Percentiles rank a stretch among this genome's conserved stretches.
Evolutionary conservation across 768 basidiomycete species (phyloP).

Genomic region (Tulasnella sp.): DNA sequence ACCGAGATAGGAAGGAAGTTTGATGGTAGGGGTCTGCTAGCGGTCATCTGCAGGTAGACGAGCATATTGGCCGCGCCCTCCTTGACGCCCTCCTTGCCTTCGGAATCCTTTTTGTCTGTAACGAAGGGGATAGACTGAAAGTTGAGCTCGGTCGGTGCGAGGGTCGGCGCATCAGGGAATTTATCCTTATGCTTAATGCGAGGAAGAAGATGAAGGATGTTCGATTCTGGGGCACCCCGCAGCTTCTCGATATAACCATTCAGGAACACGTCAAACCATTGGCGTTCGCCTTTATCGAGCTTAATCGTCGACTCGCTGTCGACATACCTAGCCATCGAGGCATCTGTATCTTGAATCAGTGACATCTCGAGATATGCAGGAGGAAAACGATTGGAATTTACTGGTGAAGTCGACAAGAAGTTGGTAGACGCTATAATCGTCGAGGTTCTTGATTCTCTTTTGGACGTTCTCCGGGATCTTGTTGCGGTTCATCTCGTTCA

Average conservation of each 20-base stretch:
- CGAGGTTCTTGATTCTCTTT: background rate
- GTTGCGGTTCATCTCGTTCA: background rate
- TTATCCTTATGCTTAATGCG: background rate
- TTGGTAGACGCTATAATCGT: background rate
- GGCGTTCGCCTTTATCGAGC: background rate
- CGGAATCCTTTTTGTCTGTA: background rate
- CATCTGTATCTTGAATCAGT: background rate
- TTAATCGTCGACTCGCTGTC: background rate
- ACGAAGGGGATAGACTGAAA: background rate
- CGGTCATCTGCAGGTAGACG: background rate
- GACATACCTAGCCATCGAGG: background rate
- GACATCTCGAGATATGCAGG: background rate
- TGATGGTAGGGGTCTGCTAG: background rate
- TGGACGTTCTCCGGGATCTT: background rate
- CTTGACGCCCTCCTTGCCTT: background rate
- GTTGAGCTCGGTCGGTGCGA: background rate
- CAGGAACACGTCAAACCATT: background rate
- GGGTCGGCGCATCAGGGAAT: background rate
- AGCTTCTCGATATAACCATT: background rate
- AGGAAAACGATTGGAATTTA: background rate
- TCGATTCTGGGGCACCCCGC: background rate
- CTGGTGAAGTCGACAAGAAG: background rate
- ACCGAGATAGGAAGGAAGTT: background rate
- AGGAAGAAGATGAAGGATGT: background rate
- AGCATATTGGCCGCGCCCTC: background rate